Evolutionary conservation across 2,329 filamentous ascomycete species (phyloP).

Genomic region (Tolypocladium cylindrosporum): DNA sequence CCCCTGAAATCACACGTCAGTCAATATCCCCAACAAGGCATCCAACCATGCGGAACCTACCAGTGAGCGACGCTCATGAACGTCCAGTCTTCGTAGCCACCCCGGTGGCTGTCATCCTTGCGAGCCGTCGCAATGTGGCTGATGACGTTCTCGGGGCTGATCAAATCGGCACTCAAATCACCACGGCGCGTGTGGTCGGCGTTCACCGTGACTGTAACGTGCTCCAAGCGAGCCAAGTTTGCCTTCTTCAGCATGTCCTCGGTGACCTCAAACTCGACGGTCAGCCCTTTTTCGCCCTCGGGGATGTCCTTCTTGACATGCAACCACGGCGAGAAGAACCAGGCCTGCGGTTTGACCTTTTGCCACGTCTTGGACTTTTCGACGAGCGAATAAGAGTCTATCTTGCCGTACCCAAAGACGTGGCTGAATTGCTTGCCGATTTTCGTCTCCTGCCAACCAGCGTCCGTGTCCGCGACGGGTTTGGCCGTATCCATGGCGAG

Average conservation of each 20-base stretch:
- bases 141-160: constrained; percentile 70
- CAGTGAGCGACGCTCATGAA: constrained; percentile 98
- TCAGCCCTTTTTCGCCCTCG: constrained; percentile 70
- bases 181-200: constrained; percentile 78
- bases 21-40: neutral
- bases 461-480: constrained; percentile 58
- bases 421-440: constrained; percentile 87
- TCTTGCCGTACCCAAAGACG: constrained; percentile 90
- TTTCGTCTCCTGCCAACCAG: constrained; percentile 72
- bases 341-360: constrained; percentile 87
- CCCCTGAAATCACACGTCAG: constrained; percentile 48
- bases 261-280: constrained; percentile 74
- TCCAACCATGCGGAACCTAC: constrained; percentile 35
- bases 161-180: constrained; percentile 84
- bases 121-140: constrained; percentile 77
- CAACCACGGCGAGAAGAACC: constrained; percentile 90
- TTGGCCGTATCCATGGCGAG: constrained; percentile 77
- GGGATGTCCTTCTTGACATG: constrained; percentile 81
- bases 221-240: constrained; percentile 81
- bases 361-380: constrained; percentile 79
- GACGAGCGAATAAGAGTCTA: constrained; percentile 79
- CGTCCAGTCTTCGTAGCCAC: constrained; percentile 89
- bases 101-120: constrained; percentile 51
- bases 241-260: constrained; percentile 68
- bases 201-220: constrained; percentile 98